Evolutionary conservation across 371 early-diverging fungal species (phyloP), one percentile per base, ranked within the genome.

Genomic region (Amoeboradix gromovi): DNA sequence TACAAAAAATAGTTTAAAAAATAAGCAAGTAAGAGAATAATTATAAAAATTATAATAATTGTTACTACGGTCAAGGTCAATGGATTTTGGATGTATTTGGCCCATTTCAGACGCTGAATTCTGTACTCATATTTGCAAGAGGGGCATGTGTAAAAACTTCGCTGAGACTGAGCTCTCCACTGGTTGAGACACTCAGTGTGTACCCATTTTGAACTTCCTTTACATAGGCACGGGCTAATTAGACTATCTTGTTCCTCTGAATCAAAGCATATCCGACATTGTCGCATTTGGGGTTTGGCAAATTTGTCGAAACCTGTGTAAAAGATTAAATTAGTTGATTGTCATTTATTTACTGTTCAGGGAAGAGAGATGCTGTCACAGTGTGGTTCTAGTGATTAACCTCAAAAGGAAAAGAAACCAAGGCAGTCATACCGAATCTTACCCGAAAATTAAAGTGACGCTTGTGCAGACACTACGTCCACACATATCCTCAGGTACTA

Each of bases 201-300:
- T 30, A 69, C 70, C 70, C 70, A 69, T 5, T 31, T 29, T 5
- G 30, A 30, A 5, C 16, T 16, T 29, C 70, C 70, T 17, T 29
- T 31, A 68, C 70, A 69, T 22, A 68, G n/a, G 28, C 70, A 69
- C 5, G 70, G 70, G 22, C 66, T 28, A 17, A 69, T 28, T 29
- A 69, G 16, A 1, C 5, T 28, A 30, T 28, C 68, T 29, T 29
- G 17, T 30, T 66, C 5, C n/a, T 69, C 70, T 30, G 66, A 66
- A 28, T 29, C 29, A 22, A 31, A 68, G 32, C 70, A 69, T n/a
- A 69, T 69, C 17, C 70, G 29, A 68, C 70, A 69, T 28, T 66
- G 66, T 68, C 28, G 30, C 70, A 31, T 69, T 69, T 29, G 1
- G 30, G 67, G 29, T 48, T 5, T 48, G 22, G 22, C n/a, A n/a